Evolutionary conservation across 106 monocot species (phyloP).

Genomic region (Allium sativum): DNA sequence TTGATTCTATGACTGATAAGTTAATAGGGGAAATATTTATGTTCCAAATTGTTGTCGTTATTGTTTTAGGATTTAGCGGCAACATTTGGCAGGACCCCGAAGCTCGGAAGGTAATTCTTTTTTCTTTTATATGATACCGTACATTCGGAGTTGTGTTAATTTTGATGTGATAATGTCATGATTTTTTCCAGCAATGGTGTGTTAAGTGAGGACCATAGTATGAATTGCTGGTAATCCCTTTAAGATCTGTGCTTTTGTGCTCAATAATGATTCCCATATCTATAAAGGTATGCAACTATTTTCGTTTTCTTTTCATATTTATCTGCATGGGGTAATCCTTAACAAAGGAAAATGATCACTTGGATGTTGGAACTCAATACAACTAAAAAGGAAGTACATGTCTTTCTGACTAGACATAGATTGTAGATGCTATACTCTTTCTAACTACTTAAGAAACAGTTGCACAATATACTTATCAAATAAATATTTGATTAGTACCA

Average conservation of each 20-base stretch:
- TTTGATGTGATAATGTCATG: too few relatives aligned
- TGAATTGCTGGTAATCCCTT: conserved; percentile 80
- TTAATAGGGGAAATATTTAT: conserved; percentile 91
- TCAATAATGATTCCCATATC: conserved; percentile 99
- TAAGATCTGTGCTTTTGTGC: conserved; percentile 93
- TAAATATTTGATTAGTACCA: too few relatives aligned
- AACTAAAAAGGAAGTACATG: too few relatives aligned
- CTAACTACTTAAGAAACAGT: too few relatives aligned
- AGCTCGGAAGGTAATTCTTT: conserved; percentile 63
- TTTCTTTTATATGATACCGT: neutral
- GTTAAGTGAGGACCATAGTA: conserved; percentile 90
- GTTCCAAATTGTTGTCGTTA: conserved; percentile 95
- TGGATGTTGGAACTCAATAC: too few relatives aligned
- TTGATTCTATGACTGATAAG: conserved; percentile 95
- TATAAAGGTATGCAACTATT: conserved; percentile 59
- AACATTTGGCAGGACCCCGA: conserved; percentile 96
- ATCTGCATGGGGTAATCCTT: too few relatives aligned
- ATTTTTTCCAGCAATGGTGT: conserved; percentile 83
- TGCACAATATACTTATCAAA: too few relatives aligned
- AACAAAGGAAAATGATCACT: too few relatives aligned
- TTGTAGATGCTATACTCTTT: too few relatives aligned
- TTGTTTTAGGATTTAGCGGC: conserved; percentile 85
- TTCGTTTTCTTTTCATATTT: neutral
- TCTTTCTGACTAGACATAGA: too few relatives aligned
- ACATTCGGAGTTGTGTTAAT: neutral